Evolutionary conservation across 257 asterid species (phyloP).

Genomic region (Solanum arcanum): DNA sequence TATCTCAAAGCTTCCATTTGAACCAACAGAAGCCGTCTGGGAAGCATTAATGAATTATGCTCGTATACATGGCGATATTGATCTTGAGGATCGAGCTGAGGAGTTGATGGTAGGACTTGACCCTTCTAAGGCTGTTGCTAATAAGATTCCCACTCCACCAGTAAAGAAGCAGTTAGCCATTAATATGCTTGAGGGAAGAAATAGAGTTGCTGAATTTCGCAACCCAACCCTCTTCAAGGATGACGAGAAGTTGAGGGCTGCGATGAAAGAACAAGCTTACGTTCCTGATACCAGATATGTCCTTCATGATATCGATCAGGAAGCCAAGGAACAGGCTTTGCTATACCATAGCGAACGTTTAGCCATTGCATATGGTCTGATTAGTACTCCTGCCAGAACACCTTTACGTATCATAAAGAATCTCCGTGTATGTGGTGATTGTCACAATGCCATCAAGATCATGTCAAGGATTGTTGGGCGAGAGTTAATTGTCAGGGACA

Average conservation of each 20-base stretch:
- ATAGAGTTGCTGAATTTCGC: constrained; percentile 63
- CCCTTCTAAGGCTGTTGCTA: constrained; percentile 49
- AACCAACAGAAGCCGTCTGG: constrained; percentile 66
- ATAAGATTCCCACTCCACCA: constrained; percentile 77
- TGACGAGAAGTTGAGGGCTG: constrained; percentile 79
- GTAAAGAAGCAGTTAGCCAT: constrained; percentile 52
- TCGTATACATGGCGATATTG: constrained; percentile 89
- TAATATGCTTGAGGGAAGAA: constrained; percentile 86
- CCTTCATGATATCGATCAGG: constrained; percentile 96
- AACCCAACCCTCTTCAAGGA: constrained; percentile 73
- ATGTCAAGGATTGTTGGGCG: constrained; percentile 98
- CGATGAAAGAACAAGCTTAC: constrained; percentile 78
- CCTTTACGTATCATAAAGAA: constrained; percentile 84
- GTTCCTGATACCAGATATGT: constrained; percentile 93
- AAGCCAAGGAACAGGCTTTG: constrained; percentile 94
- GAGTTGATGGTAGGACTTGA: constrained; percentile 59
- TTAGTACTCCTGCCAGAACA: constrained; percentile 85
- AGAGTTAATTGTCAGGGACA: constrained; percentile 82
- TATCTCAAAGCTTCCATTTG: constrained; percentile 68
- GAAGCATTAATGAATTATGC: constrained; percentile 87
- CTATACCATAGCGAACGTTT: constrained; percentile 92
- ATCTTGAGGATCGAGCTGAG: constrained; percentile 84
- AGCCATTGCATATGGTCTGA: constrained; percentile 89
- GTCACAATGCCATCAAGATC: constrained; percentile 90
- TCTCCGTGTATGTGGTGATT: constrained; percentile 83